These are phyloP conservation scores for Cucurbita moschata DNA, from an alignment of 306 rosid species.

Conservation along the genomic window DNA sequence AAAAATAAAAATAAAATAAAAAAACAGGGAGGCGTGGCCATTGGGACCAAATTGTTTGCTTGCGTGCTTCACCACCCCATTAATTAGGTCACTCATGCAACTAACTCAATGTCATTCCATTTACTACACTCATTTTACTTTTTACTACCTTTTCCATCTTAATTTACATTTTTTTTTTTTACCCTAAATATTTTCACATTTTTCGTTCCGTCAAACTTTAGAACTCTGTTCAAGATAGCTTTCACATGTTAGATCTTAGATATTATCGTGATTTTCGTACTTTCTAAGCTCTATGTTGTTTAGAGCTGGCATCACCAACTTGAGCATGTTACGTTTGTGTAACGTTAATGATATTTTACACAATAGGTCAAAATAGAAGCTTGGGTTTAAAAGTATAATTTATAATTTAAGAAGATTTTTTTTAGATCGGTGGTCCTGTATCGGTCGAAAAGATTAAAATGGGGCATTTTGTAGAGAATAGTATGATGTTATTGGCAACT, in stretches of 20 bases:
- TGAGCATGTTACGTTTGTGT: not conserved
- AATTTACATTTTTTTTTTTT: not conserved
- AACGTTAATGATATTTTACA: not conserved
- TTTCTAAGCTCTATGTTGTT: too few species aligned
- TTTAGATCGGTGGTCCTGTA: not conserved
- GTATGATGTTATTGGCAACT: conserved; percentile 1
- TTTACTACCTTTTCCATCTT: not conserved
- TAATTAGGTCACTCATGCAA: conserved; percentile 4
- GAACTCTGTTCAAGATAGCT: too few species aligned
- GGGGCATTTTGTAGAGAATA: not conserved
- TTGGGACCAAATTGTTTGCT: conserved; percentile 3
- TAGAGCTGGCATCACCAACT: not conserved
- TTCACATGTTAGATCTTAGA: too few species aligned
- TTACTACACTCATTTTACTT: not conserved
- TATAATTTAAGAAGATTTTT: not conserved
- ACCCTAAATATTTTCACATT: not conserved
- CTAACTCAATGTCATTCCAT: conserved; percentile 4
- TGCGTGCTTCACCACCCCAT: not conserved
- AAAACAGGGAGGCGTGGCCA: not conserved
- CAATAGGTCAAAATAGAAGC: not conserved
- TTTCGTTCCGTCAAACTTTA: too few species aligned
- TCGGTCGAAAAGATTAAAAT: not conserved
- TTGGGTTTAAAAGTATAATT: not conserved
- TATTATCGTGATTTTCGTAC: too few species aligned
- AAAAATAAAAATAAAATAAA: not conserved